Evolutionary conservation across 331 rosid genomes (phyloP), one percentile per base, ranked within the genome.

Genomic region (Pyracantha coccinea): DNA sequence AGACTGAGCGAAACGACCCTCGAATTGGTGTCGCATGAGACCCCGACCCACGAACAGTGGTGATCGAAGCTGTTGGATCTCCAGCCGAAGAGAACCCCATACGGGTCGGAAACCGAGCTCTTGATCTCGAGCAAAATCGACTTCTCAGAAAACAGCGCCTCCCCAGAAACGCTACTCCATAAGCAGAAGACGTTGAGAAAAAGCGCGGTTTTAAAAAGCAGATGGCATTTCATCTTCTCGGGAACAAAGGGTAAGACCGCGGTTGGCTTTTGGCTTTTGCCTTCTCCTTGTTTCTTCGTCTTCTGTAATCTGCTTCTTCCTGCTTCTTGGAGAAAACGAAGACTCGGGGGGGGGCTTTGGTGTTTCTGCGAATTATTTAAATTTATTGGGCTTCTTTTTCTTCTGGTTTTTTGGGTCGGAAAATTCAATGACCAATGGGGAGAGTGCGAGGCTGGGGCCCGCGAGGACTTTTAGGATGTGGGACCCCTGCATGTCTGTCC

Each of bases 11-110:
- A 58, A 24, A 72, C 50, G 32, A 85, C 86, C 68, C 80, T 64
- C 50, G 69, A 52, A 7, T 52, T 33, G 8, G 68, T 60, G 77
- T 74, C 77, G 79, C 86, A 85, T 24, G 79, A 52, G 66, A 85
- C 85, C 19, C 89, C 87, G 44, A 54, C 47, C 89, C 85, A 83
- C 8, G 66, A 58, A 13, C 89, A 85, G 77, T 80, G 79, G 72
- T 70, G 79, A 74, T 60, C 83, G 54, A 68, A 75, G 77, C 57
- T 5, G 76, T 23, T 28, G 20, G 57, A 24, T 41, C 8, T 74
- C 89, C 89, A 85, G 66, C 60, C 32, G 8, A 77, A 80, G 61
- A 85, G 85, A 74, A 77, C 29, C 57, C 76, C 74, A 72, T 38
- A 5, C 2, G 77, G 81, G 69, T 75, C 83, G 4, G 54, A 77